phyloP scores from a whole-genome alignment of 345 rosid genomes.

The Corymbia maculata region DNA sequence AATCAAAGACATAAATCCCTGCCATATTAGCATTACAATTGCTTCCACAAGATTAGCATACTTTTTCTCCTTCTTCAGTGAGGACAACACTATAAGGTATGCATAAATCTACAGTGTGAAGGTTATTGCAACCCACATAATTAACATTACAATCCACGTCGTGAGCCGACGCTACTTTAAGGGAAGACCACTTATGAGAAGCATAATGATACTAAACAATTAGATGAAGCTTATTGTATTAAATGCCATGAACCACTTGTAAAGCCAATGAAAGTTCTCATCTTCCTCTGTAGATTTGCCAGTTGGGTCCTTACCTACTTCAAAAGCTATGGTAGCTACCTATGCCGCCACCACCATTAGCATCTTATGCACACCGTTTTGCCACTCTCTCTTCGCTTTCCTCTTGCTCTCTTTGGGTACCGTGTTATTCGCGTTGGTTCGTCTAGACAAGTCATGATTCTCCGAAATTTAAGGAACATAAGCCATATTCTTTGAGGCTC shows the following conservation, averaged over 20 bases:
- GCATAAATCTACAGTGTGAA: neutral
- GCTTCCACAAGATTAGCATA: too few species aligned
- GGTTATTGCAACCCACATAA: neutral
- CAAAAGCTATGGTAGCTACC: neutral
- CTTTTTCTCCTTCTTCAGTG: neutral
- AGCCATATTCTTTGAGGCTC: neutral
- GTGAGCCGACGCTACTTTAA: neutral
- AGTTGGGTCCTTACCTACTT: neutral
- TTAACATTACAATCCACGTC: neutral
- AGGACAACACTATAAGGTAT: neutral
- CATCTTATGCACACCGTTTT: neutral
- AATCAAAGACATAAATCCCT: neutral
- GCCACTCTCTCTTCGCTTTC: neutral
- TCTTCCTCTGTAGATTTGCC: neutral
- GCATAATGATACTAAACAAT: conserved; percentile 1
- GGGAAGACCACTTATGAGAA: neutral
- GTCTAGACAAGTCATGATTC: neutral
- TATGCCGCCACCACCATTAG: neutral
- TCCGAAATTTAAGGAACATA: neutral
- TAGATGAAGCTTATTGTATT: neutral
- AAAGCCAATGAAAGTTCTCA: neutral
- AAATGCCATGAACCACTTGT: neutral
- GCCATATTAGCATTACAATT: too few species aligned
- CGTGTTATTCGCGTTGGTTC: fast-evolving
- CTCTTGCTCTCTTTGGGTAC: neutral